A percentile compares a stretch with the other conserved stretches of the same genome.
phyloP scores from a whole-genome alignment of 2,329 filamentous ascomycete genomes.

The Ceratocystis diversiconidia region DNA sequence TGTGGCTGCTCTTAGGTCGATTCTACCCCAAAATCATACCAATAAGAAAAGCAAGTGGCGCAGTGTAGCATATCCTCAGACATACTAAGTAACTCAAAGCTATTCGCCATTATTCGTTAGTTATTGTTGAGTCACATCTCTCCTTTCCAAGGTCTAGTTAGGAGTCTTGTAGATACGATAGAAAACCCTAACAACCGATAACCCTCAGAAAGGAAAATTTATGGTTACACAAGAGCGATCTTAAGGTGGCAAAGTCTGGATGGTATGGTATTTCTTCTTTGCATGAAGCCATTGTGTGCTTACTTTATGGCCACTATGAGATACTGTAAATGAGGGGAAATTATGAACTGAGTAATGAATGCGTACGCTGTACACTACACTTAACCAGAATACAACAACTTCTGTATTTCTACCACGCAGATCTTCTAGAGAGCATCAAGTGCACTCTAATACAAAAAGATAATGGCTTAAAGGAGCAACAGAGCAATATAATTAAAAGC shows the following conservation, averaged over 20 bases:
- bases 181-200: neutral
- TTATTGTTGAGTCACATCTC: neutral
- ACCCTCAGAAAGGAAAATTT: neutral
- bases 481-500: conserved; percentile 12
- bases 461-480: neutral
- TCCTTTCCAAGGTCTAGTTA: neutral
- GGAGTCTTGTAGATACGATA: neutral
- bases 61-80: neutral
- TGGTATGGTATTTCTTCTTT: too few relatives aligned
- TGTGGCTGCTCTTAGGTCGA: neutral
- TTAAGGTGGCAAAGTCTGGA: neutral
- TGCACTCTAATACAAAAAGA: neutral
- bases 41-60: neutral
- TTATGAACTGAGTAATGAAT: too few relatives aligned
- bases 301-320: too few relatives aligned
- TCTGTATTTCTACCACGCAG: too few relatives aligned
- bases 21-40: neutral
- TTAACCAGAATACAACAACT: too few relatives aligned
- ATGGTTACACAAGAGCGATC: neutral
- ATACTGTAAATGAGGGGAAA: too few relatives aligned
- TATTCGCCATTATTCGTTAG: neutral
- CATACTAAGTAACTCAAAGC: neutral
- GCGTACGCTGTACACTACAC: too few relatives aligned
- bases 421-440: neutral
- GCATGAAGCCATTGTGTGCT: too few relatives aligned